Evolutionary conservation across 768 basidiomycete species (phyloP).

Genomic region (Leccinellum rugosiceps): DNA sequence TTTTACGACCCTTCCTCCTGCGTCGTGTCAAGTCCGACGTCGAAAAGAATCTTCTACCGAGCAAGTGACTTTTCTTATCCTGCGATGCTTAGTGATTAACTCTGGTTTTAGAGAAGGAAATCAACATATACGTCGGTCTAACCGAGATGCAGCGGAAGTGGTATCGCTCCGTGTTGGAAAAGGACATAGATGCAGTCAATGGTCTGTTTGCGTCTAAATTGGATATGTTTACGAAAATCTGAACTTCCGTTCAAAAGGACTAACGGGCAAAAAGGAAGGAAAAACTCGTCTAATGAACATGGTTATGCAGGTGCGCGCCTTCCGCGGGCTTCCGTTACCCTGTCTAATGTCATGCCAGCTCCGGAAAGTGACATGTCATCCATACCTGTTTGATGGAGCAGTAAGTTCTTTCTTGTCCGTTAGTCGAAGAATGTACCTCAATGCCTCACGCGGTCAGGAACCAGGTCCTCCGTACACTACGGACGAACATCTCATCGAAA

Average conservation of each 20-base stretch:
- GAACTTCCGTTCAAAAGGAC: slow-evolving; percentile 41
- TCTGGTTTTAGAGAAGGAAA: slow-evolving; percentile 77
- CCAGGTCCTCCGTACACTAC: slow-evolving; percentile 98
- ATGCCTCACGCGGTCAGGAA: slow-evolving; percentile 48
- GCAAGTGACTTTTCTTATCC: slow-evolving; percentile 36
- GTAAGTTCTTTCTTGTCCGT: slow-evolving; percentile 35
- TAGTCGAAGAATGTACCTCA: not conserved
- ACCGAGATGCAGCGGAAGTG: slow-evolving; percentile 98
- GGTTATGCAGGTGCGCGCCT: slow-evolving; percentile 88
- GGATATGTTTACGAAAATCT: not conserved
- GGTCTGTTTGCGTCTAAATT: slow-evolving; percentile 42
- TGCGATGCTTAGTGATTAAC: not conserved
- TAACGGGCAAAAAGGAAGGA: slow-evolving; percentile 97
- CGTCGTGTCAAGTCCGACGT: slow-evolving; percentile 95
- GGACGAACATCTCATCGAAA: slow-evolving; percentile 92
- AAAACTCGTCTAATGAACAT: slow-evolving; percentile 98
- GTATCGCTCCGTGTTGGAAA: slow-evolving; percentile 94
- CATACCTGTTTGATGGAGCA: slow-evolving; percentile 92
- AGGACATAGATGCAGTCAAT: slow-evolving; percentile 98
- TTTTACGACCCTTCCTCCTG: slow-evolving; percentile 90
- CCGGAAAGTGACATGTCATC: slow-evolving; percentile 86
- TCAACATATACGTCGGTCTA: slow-evolving; percentile 96
- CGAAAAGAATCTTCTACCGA: slow-evolving; percentile 92
- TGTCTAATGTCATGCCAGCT: slow-evolving; percentile 34
- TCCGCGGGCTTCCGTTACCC: not conserved